Evolutionary conservation across 176 grass and related monocot species (phyloP), one percentile per base, ranked within the genome.

Genomic region (Eragrostis nindensis): DNA sequence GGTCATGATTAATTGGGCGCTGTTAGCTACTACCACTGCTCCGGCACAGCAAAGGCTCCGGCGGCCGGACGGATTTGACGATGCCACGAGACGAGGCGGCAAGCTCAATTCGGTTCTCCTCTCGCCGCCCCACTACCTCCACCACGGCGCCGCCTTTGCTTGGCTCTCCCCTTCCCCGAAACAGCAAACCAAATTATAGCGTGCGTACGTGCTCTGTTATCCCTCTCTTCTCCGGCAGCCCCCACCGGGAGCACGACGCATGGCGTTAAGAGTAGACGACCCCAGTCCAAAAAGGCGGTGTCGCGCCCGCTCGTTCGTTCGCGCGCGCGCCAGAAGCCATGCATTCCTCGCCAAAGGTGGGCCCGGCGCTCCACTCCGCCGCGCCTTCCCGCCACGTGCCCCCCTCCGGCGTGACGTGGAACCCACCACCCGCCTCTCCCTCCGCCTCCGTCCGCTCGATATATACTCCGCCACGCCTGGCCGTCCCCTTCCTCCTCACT

Each of bases 301-400:
- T 36, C 32, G 32, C 32, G 32, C 32, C 2, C 32, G 32, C 32
- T 36, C 32, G 32, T 36, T 36, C 32, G 32, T 36, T 36, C 62
- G 82, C 36, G 80, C 53, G 60, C 46, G 81, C 80, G 50, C 73
- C 52, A 75, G 55, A 82, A 62, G 68, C 80, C 4, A 13, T 7
- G 16, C 32, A 29, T 5, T 11, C 59, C 30, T 32, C 17, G 8
- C 11, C 39, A n/a, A n/a, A n/a, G 3, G 57, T 66, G 83, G 83
- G 49, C 40, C 83, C 67, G 22, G 14, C 47, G 18, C 62, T 73
- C 81, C 80, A 84, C 75, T 87, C 55, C 25, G n/a, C 73, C 21
- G 53, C 25, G 29, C 18, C 29, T 11, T 75, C 24, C 48, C 64
- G 90, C 89, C 95, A 98, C 95, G 95, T 88, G 78, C 75, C 90